Conservation (phyloP, 2,329 filamentous ascomycete species). For the Curvularia verruculosa region DNA sequence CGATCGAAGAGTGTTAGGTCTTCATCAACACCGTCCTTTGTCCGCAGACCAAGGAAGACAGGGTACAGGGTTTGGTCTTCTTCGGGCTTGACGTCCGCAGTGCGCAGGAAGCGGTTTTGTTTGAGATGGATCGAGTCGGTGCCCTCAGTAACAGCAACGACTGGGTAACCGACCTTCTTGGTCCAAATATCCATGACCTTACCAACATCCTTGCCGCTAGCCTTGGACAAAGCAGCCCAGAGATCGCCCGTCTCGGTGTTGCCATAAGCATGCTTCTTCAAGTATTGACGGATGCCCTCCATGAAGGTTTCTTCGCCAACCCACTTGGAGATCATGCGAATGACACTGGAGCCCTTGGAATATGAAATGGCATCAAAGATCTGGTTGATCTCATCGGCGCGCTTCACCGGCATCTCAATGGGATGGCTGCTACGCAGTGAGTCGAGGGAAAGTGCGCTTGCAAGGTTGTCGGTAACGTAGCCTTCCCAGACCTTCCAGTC, state of each 20-base stretch:
- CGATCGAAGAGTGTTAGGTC: conserved; percentile 73
- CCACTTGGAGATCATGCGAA: conserved; percentile 97
- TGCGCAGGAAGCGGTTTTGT: conserved; percentile 93
- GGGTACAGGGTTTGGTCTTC: conserved; percentile 89
- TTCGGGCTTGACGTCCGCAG: conserved; percentile 89
- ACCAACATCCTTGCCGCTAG: conserved; percentile 88
- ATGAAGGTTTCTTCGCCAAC: conserved; percentile 92
- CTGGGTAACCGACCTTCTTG: conserved; percentile 92
- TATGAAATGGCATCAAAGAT: conserved; percentile 99
- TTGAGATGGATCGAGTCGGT: conserved; percentile 80
- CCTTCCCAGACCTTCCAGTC: conserved; percentile 99
- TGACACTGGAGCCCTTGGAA: conserved; percentile 92
- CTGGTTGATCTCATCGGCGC: conserved; percentile 94
- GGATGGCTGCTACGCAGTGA: conserved; percentile 93
- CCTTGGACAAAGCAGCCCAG: conserved; percentile 85
- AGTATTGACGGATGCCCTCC: conserved; percentile 85
- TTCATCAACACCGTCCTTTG: conserved; percentile 81
- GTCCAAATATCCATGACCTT: conserved; percentile 96
- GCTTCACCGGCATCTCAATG: conserved; percentile 94
- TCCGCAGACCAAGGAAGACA: conserved; percentile 84
- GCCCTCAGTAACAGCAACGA: conserved; percentile 81
- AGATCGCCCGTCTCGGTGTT: conserved; percentile 92
- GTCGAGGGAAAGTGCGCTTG: conserved; percentile 85
- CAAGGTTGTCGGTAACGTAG: conserved; percentile 91
- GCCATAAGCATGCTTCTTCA: conserved; percentile 95